A percentile compares a stretch with the other conserved stretches of the same genome.
Evolutionary conservation across 345 rosid species (phyloP).

Genomic region (Camelina sativa): DNA sequence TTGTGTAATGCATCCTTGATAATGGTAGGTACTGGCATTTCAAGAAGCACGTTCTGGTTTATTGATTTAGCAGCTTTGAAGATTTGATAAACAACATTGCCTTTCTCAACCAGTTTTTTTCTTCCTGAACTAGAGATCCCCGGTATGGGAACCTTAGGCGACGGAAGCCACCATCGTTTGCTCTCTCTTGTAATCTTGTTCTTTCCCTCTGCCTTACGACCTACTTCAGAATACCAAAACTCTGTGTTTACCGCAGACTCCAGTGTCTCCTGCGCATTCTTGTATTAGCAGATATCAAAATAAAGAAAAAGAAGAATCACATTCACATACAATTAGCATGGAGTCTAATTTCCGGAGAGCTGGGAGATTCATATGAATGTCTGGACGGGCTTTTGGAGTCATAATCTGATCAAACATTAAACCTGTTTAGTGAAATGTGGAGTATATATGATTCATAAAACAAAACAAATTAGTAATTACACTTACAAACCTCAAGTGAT

Average conservation of each 20-base stretch:
- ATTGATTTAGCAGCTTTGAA: slow-evolving; percentile 89
- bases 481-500: slow-evolving; percentile 63
- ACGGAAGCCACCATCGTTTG: slow-evolving; percentile 95
- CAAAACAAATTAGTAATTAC: not conserved
- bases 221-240: slow-evolving; percentile 85
- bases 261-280: slow-evolving; percentile 60
- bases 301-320: slow-evolving; percentile 19
- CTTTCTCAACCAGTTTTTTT: slow-evolving; percentile 59
- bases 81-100: slow-evolving; percentile 75
- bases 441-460: not conserved
- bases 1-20: slow-evolving; percentile 69
- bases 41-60: slow-evolving; percentile 73
- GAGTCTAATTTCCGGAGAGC: slow-evolving; percentile 90
- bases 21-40: slow-evolving; percentile 76
- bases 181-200: slow-evolving; percentile 64
- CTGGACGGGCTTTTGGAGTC: slow-evolving; percentile 90
- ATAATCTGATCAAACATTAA: slow-evolving; percentile 66
- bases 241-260: slow-evolving; percentile 85
- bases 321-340: slow-evolving; percentile 75
- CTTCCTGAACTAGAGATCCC: slow-evolving; percentile 74
- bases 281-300: not conserved
- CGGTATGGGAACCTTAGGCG: slow-evolving; percentile 72
- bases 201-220: slow-evolving; percentile 74
- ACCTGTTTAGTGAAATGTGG: slow-evolving; percentile 29
- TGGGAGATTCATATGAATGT: slow-evolving; percentile 88